phyloP scores from a whole-genome alignment of 2,329 filamentous ascomycete species.

The Fusarium hainanense region DNA sequence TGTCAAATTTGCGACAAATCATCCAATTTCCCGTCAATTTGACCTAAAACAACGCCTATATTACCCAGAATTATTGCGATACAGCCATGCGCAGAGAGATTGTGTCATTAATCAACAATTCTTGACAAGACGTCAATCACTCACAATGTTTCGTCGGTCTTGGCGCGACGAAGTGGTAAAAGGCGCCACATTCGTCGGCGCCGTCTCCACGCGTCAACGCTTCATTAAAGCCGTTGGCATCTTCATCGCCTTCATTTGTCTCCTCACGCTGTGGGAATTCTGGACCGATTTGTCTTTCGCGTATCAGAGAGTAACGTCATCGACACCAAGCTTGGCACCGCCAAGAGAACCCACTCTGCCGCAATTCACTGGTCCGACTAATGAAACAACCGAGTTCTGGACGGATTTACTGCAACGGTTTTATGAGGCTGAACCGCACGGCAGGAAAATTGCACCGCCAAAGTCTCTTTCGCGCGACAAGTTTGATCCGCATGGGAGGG shows the following conservation, averaged over 20 bases:
- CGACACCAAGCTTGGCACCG: neutral
- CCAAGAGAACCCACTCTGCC: neutral
- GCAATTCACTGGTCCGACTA: conserved; percentile 26
- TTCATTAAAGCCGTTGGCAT: conserved; percentile 19
- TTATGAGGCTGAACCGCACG: conserved; percentile 29
- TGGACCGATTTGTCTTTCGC: conserved; percentile 25
- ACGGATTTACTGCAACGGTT: conserved; percentile 11
- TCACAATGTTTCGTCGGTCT: conserved; percentile 11
- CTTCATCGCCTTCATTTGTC: conserved; percentile 26
- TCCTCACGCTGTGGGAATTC: conserved; percentile 36
- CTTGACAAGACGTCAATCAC: too few species aligned
- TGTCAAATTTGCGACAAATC: conserved; percentile 2
- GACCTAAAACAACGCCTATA: neutral
- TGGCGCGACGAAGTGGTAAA: conserved; percentile 12
- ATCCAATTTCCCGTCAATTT: neutral
- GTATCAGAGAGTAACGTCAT: conserved; percentile 23
- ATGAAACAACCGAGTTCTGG: conserved; percentile 36
- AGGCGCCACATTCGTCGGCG: conserved; percentile 3
- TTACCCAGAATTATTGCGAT: too few species aligned
- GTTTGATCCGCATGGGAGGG: conserved; percentile 28
- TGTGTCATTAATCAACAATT: neutral
- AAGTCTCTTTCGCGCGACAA: conserved; percentile 22
- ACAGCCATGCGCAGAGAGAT: conserved; percentile 1
- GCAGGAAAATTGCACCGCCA: conserved; percentile 18
- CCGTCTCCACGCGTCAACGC: conserved; percentile 20